Base-by-base conservation (phyloP, 768 basidiomycete species). In the Kwoniella bestiolae region DNA sequence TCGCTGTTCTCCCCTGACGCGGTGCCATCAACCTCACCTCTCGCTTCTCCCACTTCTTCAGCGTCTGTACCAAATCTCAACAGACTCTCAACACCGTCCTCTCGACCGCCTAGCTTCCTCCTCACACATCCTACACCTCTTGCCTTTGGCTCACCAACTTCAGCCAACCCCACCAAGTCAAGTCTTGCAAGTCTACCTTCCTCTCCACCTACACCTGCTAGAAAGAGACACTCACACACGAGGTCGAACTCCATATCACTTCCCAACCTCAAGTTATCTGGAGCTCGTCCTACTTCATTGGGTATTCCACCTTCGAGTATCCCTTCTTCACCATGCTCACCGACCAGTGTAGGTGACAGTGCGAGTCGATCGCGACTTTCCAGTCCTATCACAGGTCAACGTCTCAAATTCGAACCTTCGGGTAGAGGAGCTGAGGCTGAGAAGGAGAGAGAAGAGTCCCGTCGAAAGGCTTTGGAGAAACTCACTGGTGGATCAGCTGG, bases 181-280 rank as follows among this genome's bases (percentile, higher is more conserved):
- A 53, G 56, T 60, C 38, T 68, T 6, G 28, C 71, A 23, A 57
- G 66, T 6, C 49, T 66, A 6, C 71, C 76, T 5, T 65, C 68
- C 4, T 69, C 74, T 1, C 76, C 76, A 8, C 69, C 74, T 29
- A 71, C 72, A 4, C 68, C 70, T 12, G 65, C 64, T 12, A 56
- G 72, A 25, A 74, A 68, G 51, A 68, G 74, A 5, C 76, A 75
- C 52, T 75, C 74, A 4, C 76, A 78, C 45, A 75, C 71, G 3
- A 72, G 76, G 41, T 78, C 76, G 25, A 70, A 61, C 34, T 78
- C 76, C 32, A 78, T 78, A 51, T 78, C 76, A 5, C 50, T 75
- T 3, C 68, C 76, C 5, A 73, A 74, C 60, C 69, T 74, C 25
- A 75, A 70, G 53, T 57, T 77, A 12, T 68, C 47, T 9, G 64